Percentiles rank a stretch among this genome's conserved stretches.
Evolutionary conservation across 352 stramenopile genomes (phyloP).

Genomic region (Peronosclerospora sorghi): DNA sequence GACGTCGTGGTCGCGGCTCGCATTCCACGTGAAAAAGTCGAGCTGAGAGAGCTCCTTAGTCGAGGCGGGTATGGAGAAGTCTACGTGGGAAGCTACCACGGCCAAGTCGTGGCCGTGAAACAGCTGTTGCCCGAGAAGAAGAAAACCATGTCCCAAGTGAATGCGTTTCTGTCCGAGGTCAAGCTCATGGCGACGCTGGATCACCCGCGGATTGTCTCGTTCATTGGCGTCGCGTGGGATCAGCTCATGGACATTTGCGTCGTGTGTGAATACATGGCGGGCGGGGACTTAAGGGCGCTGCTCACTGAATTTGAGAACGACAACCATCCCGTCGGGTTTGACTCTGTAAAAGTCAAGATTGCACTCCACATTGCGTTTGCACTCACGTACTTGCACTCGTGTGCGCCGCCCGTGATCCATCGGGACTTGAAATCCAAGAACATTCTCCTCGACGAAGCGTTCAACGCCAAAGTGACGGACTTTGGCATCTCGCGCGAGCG

Average conservation of each 20-base stretch:
- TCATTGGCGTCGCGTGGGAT: constrained; percentile 37
- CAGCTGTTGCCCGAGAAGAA: constrained; percentile 16
- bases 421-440: constrained; percentile 45
- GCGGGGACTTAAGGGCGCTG: constrained; percentile 37
- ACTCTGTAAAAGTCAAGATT: constrained; percentile 29
- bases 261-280: constrained; percentile 50
- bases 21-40: constrained; percentile 13
- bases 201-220: constrained; percentile 29
- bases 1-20: constrained; percentile 19
- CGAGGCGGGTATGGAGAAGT: constrained; percentile 16
- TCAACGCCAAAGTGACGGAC: constrained; percentile 33
- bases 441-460: constrained; percentile 24
- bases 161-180: constrained; percentile 14
- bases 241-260: constrained; percentile 32
- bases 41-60: constrained; percentile 6
- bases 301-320: constrained; percentile 22
- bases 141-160: constrained; percentile 15
- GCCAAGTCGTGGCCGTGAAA: constrained; percentile 15
- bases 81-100: constrained; percentile 14
- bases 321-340: constrained; percentile 18
- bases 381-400: constrained; percentile 34
- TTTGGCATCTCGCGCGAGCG: constrained; percentile 34
- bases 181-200: constrained; percentile 19
- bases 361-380: constrained; percentile 25
- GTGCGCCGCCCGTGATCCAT: constrained; percentile 29